Conservation (phyloP, 306 rosid genomes). For the Cucumis sativus region DNA sequence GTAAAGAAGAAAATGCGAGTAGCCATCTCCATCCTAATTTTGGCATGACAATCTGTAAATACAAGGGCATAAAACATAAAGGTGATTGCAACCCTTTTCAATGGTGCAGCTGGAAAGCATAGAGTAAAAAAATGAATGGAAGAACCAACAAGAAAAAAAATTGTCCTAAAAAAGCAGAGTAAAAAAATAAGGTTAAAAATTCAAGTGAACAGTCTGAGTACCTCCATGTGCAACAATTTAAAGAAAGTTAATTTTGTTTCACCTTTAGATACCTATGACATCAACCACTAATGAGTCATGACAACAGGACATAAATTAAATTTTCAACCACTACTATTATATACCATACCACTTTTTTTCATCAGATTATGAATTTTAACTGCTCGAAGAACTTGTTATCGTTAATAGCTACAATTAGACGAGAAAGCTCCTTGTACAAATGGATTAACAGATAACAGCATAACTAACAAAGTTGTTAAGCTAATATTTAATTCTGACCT, state of each 20-base stretch:
- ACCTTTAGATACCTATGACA: background rate
- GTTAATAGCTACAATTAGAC: too few species aligned
- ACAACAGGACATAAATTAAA: background rate
- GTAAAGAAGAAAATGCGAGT: conserved; percentile 75
- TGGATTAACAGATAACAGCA: too few species aligned
- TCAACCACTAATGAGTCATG: background rate
- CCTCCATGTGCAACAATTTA: background rate
- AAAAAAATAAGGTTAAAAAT: background rate
- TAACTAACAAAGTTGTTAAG: too few species aligned
- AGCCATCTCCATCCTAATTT: conserved; percentile 96
- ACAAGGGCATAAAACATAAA: conserved; percentile 18
- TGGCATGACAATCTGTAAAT: conserved; percentile 83
- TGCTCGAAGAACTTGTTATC: background rate
- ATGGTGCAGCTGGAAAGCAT: too few species aligned
- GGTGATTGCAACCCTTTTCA: background rate
- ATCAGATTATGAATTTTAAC: background rate
- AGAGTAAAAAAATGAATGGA: background rate
- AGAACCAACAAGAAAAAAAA: background rate
- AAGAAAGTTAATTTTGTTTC: background rate
- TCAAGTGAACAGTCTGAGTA: background rate
- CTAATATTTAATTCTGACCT: too few species aligned
- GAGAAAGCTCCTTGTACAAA: too few species aligned
- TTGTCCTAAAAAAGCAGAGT: too few species aligned
- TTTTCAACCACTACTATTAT: background rate
- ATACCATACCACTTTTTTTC: background rate